Conservation (phyloP, 192 early-diverging fungal genomes). For the Podochytrium sp. region DNA sequence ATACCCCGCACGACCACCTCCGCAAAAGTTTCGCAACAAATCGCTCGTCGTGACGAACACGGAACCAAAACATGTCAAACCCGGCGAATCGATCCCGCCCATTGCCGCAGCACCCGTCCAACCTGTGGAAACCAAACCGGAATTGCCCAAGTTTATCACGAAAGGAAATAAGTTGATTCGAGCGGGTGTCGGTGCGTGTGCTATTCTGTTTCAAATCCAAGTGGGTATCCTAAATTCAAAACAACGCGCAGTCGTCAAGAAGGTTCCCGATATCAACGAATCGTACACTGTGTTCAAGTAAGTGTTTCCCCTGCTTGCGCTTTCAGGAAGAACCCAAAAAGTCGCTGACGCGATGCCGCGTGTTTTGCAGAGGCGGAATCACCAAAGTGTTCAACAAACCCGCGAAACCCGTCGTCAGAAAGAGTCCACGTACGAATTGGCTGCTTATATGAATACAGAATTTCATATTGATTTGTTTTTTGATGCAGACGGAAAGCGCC, state of each 20-base stretch:
- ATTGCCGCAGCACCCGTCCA: not conserved
- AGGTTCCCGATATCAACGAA: conserved; percentile 2
- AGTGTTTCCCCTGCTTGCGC: not conserved
- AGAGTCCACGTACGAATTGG: conserved; percentile 8
- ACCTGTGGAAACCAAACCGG: not conserved
- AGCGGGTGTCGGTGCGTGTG: conserved; percentile 3
- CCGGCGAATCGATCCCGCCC: too few species aligned
- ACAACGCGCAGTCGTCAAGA: conserved; percentile 17
- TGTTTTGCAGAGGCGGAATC: not conserved
- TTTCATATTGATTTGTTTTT: not conserved
- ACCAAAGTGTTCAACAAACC: conserved; percentile 16
- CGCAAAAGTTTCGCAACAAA: not conserved
- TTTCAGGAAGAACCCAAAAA: not conserved
- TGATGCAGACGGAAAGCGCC: not conserved
- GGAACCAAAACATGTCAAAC: too few species aligned
- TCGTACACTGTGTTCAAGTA: not conserved
- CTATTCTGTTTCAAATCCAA: not conserved
- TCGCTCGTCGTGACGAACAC: not conserved
- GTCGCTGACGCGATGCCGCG: too few species aligned
- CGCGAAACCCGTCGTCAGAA: not conserved
- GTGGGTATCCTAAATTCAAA: too few species aligned
- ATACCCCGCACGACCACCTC: not conserved
- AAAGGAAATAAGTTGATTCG: conserved; percentile 13
- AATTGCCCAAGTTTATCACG: conserved; percentile 19
- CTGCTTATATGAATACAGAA: not conserved